Base-by-base conservation (phyloP, 345 rosid species). In the Laguncularia racemosa region DNA sequence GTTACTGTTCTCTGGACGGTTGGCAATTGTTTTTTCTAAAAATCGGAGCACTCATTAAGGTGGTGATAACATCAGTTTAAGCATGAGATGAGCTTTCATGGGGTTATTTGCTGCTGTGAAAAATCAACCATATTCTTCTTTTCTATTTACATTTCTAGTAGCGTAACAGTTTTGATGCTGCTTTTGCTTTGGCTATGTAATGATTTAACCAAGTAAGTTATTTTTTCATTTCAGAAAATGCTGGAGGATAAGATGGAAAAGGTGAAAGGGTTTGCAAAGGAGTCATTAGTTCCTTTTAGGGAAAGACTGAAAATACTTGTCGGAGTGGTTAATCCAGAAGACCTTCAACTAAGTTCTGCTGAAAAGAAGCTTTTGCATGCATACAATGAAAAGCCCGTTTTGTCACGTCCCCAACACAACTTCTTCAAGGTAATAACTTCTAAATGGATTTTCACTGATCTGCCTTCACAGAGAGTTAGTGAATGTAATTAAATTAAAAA, bases 361-460 rank as follows among this genome's bases (percentile, higher is more conserved):
- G 95, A 89, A 66, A 84, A 73, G 69, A 86, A 89, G 71, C 91
- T 89, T 20, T 64, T 89, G 18, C 71, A 81, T 28, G 84, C 88
- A 58, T 89, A 89, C 63, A 82, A 82, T 19, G 82, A 89, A 40
- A 86, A 62, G 64, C 97, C 95, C 0, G 91, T 84, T 52, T 95
- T 89, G 54, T 84, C 96, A 8, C 95, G 95, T 48, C 96, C 96
- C 12, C 96, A 84, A 48, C 96, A 89, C 56, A 67, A 74, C 46
- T 89, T 89, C 79, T 89, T 71, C 53, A 69, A 48, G 85, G 92
- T 85, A 71, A 73, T 45, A 38, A 44, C 33, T 19, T 18, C 23
- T 0, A 33, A 33, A 33, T 33, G 40, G 11, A 2, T 26, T 26
- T 26, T 26, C 28, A 26, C 28, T 33, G 40, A 33, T 33, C 9